Conservation (phyloP, 2,329 filamentous ascomycete genomes). For the Microsporum canis region DNA sequence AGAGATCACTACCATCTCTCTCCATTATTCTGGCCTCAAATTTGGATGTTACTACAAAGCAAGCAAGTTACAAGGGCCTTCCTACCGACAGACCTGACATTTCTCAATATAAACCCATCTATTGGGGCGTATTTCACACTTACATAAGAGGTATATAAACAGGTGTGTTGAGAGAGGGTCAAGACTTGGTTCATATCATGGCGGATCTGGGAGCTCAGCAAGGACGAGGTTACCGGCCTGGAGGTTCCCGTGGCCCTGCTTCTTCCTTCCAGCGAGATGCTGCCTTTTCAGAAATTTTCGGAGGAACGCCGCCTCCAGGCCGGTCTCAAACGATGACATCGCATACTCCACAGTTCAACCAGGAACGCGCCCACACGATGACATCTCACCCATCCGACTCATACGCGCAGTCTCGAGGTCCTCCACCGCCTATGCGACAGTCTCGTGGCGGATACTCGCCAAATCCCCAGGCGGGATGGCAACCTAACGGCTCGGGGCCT, state of each 20-base stretch:
- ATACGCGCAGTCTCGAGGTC: constrained; percentile 30
- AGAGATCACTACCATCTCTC: neutral
- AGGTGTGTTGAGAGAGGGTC: neutral
- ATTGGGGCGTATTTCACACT: neutral
- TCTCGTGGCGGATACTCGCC: constrained; percentile 35
- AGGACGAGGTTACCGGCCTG: constrained; percentile 47
- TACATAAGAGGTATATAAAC: neutral
- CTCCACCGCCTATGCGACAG: constrained; percentile 32
- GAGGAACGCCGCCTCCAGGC: constrained; percentile 69
- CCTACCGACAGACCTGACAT: neutral
- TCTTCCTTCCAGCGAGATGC: constrained; percentile 67
- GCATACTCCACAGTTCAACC: constrained; percentile 50
- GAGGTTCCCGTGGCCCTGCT: constrained; percentile 40
- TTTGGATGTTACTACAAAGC: constrained; percentile 3
- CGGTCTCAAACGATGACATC: constrained; percentile 94
- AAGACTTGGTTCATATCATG: constrained; percentile 30
- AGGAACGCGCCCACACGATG: constrained; percentile 71
- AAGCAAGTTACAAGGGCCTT: neutral
- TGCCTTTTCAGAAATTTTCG: constrained; percentile 93
- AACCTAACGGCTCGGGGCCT: constrained; percentile 22
- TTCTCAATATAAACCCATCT: neutral
- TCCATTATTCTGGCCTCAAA: neutral
- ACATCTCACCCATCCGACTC: constrained; percentile 42
- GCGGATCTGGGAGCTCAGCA: constrained; percentile 54
- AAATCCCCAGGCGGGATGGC: constrained; percentile 29